Evolutionary conservation across 2,329 filamentous ascomycete genomes (phyloP).

Genomic region (Aspergillus cejpii): DNA sequence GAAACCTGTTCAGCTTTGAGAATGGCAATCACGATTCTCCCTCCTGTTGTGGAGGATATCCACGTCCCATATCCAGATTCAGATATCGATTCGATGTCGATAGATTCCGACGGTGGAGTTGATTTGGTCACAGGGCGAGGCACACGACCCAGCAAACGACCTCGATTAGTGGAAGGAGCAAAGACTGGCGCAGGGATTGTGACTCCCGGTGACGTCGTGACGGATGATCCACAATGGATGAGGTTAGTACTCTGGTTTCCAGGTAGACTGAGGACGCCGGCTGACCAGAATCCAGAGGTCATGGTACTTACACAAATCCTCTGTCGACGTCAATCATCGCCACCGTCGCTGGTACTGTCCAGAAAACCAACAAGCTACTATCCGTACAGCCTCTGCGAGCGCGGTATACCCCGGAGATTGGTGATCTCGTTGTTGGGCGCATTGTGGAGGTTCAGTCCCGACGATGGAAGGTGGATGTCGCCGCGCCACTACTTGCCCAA

Average conservation of each 20-base stretch:
- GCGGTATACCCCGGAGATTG: conserved; percentile 91
- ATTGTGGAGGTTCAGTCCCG: conserved; percentile 91
- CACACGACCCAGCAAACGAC: conserved; percentile 36
- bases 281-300: conserved; percentile 55
- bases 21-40: conserved; percentile 56
- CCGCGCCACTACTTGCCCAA: conserved; percentile 74
- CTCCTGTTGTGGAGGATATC: conserved; percentile 41
- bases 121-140: conserved; percentile 24
- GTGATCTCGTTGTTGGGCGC: conserved; percentile 86
- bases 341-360: conserved; percentile 82
- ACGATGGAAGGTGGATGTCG: conserved; percentile 92
- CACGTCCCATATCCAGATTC: conserved; percentile 31
- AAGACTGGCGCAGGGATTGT: conserved; percentile 52
- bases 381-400: conserved; percentile 85
- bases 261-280: conserved; percentile 26
- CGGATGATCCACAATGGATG: conserved; percentile 95
- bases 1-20: not conserved
- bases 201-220: conserved; percentile 83
- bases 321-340: conserved; percentile 65
- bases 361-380: conserved; percentile 93
- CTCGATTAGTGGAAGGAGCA: conserved; percentile 25
- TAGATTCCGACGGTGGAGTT: conserved; percentile 40
- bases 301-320: conserved; percentile 74
- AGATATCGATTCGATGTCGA: conserved; percentile 47
- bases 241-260: conserved; percentile 31